phyloP scores from a whole-genome alignment of 306 rosid genomes.

The Rosa chinensis region DNA sequence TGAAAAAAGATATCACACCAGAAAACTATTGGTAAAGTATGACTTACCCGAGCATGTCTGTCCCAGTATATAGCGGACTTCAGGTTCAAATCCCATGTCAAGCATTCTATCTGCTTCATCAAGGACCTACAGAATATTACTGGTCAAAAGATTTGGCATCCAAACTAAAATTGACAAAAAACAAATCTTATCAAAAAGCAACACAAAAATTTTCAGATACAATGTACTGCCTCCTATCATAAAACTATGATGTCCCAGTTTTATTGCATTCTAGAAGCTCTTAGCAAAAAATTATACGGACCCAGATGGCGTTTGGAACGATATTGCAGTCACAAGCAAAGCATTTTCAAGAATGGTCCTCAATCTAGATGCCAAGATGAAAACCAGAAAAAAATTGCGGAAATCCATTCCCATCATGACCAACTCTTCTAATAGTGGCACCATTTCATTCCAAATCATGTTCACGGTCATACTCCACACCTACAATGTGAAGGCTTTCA shows the following conservation, averaged over 20 bases:
- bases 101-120: conserved; percentile 99
- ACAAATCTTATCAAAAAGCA: not conserved
- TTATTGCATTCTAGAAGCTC: not conserved
- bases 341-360: not conserved
- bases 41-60: conserved; percentile 73
- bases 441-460: not conserved
- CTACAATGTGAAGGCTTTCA: not conserved
- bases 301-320: not conserved
- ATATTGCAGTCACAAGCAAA: not conserved
- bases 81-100: conserved; percentile 94
- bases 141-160: not conserved
- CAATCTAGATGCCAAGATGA: not conserved
- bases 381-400: not conserved
- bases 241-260: not conserved
- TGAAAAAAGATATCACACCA: not conserved
- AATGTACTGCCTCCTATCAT: not conserved
- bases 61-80: conserved; percentile 85
- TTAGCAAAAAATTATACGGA: not conserved
- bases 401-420: not conserved
- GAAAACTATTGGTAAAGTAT: conserved; percentile 10
- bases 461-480: too few relatives aligned
- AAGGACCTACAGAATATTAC: conserved; percentile 59
- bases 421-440: not conserved
- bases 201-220: not conserved
- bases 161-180: not conserved